Percentiles rank a stretch among this genome's conserved stretches.
Evolutionary conservation across 225 moss, liverwort and hornwort genomes (phyloP).

Genomic region (Polytrichum commune): DNA sequence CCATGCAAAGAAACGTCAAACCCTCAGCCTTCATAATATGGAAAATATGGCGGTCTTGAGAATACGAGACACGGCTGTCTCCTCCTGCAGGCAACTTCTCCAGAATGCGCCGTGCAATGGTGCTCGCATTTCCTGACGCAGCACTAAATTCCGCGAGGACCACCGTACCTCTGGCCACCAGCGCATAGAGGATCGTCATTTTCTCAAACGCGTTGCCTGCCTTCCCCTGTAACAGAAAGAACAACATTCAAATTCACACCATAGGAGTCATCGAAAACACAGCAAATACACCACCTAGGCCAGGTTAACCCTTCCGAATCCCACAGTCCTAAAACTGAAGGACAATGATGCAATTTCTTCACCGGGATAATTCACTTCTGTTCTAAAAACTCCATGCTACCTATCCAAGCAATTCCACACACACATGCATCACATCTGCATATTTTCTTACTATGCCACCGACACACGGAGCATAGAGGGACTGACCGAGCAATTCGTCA

Average conservation of each 20-base stretch:
- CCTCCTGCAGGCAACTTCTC: slow-evolving; percentile 78
- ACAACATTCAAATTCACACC: neutral
- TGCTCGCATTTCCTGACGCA: slow-evolving; percentile 81
- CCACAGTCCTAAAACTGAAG: no score
- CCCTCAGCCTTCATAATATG: slow-evolving; percentile 90
- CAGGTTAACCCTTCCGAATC: no score
- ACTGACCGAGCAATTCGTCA: no score
- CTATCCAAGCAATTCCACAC: no score
- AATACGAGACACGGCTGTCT: slow-evolving; percentile 88
- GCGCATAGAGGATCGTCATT: slow-evolving; percentile 87
- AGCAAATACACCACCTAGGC: no score
- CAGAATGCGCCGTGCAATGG: slow-evolving; percentile 87
- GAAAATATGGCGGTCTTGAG: slow-evolving; percentile 97
- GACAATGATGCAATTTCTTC: no score
- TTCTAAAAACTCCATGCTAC: no score
- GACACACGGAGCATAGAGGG: no score
- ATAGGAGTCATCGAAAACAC: no score
- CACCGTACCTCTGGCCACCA: slow-evolving; percentile 87
- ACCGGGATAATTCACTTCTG: no score
- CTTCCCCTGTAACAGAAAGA: neutral
- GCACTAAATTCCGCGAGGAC: slow-evolving; percentile 96
- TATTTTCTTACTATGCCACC: no score
- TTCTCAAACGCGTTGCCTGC: slow-evolving; percentile 14
- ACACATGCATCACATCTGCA: no score
- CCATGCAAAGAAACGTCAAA: slow-evolving; percentile 95